phyloP scores from a whole-genome alignment of 2,329 filamentous ascomycete species.

The Rutstroemia sp. region DNA sequence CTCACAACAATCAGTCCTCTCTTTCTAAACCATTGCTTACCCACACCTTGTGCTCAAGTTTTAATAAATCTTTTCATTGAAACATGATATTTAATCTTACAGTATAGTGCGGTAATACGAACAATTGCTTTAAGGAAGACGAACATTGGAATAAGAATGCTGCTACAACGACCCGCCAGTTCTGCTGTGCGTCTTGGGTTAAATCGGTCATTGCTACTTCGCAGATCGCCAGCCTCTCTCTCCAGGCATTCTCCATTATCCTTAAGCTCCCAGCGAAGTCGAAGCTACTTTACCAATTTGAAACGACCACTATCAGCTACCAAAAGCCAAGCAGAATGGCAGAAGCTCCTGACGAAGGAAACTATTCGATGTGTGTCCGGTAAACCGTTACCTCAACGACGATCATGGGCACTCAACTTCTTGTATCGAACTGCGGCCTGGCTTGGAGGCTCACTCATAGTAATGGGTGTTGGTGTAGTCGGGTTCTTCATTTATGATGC shows the following conservation, averaged over 20 bases:
- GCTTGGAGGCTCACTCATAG: slow-evolving; percentile 67
- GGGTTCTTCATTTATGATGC: slow-evolving; percentile 94
- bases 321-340: slow-evolving; percentile 5
- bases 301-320: not conserved
- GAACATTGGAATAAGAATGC: slow-evolving; percentile 13
- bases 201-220: slow-evolving; percentile 1
- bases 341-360: slow-evolving; percentile 7
- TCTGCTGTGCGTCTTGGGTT: slow-evolving; percentile 15
- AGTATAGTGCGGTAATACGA: not conserved
- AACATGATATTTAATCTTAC: slow-evolving; percentile 9
- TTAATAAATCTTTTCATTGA: not conserved
- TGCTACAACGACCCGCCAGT: slow-evolving; percentile 17
- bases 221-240: not conserved
- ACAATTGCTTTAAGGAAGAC: not conserved
- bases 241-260: not conserved
- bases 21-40: not conserved
- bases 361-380: slow-evolving; percentile 38
- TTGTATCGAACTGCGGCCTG: slow-evolving; percentile 63
- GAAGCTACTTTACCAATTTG: not conserved
- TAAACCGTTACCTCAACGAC: slow-evolving; percentile 42
- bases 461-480: slow-evolving; percentile 62
- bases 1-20: not conserved
- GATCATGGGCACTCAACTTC: slow-evolving; percentile 47
- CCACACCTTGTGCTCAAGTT: too few relatives aligned
- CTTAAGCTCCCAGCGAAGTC: not conserved